Conservation (phyloP, 305 asterid species). For the Fraxinus baroniana region DNA sequence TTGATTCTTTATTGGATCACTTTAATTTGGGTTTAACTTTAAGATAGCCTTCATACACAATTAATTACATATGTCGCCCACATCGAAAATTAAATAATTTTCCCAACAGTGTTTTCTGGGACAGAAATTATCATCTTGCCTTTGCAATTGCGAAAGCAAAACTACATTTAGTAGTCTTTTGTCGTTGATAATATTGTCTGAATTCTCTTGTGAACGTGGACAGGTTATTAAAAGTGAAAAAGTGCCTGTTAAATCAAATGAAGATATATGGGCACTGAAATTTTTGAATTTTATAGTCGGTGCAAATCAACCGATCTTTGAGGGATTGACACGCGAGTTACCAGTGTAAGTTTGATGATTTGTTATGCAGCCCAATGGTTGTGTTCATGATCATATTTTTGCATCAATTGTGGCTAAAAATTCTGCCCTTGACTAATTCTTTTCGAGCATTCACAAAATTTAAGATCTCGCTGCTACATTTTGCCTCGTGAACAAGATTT, state of each 20-base stretch:
- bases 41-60: too few species aligned
- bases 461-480: not conserved
- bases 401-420: constrained; percentile 17
- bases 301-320: constrained; percentile 67
- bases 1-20: too few species aligned
- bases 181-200: constrained; percentile 14
- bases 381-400: not conserved
- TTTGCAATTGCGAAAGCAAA: not conserved
- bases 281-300: constrained; percentile 70
- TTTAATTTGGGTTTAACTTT: too few species aligned
- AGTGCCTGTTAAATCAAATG: constrained; percentile 49
- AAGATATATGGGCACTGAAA: constrained; percentile 77
- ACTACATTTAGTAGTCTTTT: not conserved
- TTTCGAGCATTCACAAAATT: not conserved
- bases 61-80: too few species aligned
- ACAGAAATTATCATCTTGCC: not conserved
- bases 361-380: constrained; percentile 5
- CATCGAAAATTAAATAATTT: too few species aligned
- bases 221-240: constrained; percentile 66
- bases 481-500: not conserved
- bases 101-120: not conserved
- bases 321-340: constrained; percentile 82
- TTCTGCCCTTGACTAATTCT: not conserved
- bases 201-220: constrained; percentile 24
- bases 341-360: constrained; percentile 63